These are phyloP conservation scores for Boletus vinaceobasis DNA, from an alignment of 768 basidiomycete genomes.

Conservation along the genomic window DNA sequence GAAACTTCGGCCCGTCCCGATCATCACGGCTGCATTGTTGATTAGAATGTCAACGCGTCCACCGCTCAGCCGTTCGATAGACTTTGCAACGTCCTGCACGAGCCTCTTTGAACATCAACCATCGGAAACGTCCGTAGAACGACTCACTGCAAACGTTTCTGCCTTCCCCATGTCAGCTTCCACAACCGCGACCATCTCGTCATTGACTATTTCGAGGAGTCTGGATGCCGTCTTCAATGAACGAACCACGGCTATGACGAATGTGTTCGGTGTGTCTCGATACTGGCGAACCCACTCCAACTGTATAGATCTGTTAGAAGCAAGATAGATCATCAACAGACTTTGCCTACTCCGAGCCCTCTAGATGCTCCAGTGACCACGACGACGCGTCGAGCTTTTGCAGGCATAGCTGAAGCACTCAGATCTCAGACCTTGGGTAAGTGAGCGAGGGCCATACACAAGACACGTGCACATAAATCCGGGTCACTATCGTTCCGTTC, in stretches of 20 bases:
- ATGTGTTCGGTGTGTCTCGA: background rate
- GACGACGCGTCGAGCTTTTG: background rate
- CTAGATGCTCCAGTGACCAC: constrained; percentile 7
- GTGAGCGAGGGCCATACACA: background rate
- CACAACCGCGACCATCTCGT: background rate
- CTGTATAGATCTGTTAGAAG: background rate
- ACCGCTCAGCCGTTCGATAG: background rate
- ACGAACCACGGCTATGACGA: constrained; percentile 3
- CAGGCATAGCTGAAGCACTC: background rate
- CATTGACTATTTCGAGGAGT: background rate
- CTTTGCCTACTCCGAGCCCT: constrained; percentile 4
- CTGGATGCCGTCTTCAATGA: background rate
- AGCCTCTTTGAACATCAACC: background rate
- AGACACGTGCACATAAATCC: background rate
- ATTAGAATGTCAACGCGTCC: constrained; percentile 1
- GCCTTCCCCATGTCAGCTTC: constrained; percentile 4
- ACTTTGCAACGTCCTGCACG: background rate
- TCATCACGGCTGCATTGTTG: constrained; percentile 4
- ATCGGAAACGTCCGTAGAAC: background rate
- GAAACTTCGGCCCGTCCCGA: constrained; percentile 1
- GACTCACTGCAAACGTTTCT: background rate
- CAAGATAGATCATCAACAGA: background rate
- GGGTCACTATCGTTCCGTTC: background rate
- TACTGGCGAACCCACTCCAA: constrained; percentile 4
- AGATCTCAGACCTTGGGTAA: background rate